phyloP scores from a whole-genome alignment of 306 rosid species.

The Prunus mume region DNA sequence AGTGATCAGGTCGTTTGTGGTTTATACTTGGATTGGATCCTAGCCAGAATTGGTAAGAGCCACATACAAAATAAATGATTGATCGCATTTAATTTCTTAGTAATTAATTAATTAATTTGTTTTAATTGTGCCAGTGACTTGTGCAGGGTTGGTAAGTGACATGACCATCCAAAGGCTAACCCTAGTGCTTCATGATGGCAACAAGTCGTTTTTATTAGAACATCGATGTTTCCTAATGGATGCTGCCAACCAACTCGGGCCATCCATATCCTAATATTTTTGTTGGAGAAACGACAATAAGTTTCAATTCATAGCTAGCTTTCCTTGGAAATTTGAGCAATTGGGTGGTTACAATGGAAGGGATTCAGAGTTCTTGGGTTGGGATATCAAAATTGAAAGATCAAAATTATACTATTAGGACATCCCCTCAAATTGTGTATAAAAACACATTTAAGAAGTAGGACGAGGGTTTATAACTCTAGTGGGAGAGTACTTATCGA shows the following conservation, averaged over 20 bases:
- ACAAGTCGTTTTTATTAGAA: slow-evolving; percentile 11
- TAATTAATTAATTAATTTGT: background rate
- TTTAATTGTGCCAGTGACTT: slow-evolving; percentile 28
- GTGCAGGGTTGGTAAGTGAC: slow-evolving; percentile 75
- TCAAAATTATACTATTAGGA: too few relatives aligned
- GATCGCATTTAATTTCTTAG: slow-evolving; percentile 2
- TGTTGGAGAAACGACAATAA: slow-evolving; percentile 9
- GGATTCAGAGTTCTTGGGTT: background rate
- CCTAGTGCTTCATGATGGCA: background rate
- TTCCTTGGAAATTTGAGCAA: background rate
- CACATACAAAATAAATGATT: slow-evolving; percentile 19
- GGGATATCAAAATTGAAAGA: too few relatives aligned
- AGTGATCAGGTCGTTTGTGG: slow-evolving; percentile 41
- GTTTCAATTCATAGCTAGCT: background rate
- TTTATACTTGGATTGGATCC: slow-evolving; percentile 13
- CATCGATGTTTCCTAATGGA: background rate
- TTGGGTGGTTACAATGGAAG: background rate
- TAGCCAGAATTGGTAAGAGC: slow-evolving; percentile 20
- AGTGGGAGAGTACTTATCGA: too few relatives aligned
- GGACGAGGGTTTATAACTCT: too few relatives aligned
- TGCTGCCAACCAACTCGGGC: background rate
- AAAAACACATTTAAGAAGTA: too few relatives aligned
- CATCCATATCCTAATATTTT: background rate
- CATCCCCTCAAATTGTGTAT: too few relatives aligned
- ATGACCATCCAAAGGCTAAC: slow-evolving; percentile 31